Evolutionary conservation across 306 rosid species (phyloP), one percentile per base, ranked within the genome.

Genomic region (Casuarina glauca): DNA sequence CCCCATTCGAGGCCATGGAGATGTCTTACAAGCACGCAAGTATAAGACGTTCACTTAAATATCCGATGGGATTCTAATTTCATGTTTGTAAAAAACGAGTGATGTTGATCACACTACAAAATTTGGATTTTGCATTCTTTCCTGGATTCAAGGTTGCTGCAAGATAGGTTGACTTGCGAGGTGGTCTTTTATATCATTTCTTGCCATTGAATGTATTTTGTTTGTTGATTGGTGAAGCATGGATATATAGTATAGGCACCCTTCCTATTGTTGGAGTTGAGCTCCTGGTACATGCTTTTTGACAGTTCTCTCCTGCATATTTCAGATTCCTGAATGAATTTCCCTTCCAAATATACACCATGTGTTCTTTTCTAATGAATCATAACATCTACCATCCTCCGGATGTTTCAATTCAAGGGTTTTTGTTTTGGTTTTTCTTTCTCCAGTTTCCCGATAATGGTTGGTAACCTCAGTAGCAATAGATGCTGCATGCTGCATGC

Each of bases 11-110:
- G 84, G 90, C 93, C 88, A 13, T 84, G 91, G 93, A 89, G 97
- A 84, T 93, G 97, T 81, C 80, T 96, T 69, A 81, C 94, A 39
- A 93, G 90, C 57, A 81, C 96, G 32, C 97, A 95, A 88, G 70
- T 96, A 78, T 86, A 79, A 69, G 60, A 64, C 55, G 72, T 68
- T 76, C 77, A 76, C 78, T 80, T 81, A 71, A 57, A 44, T 71
- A 74, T 75, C 74, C 35, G 43, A 48, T 74, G 72, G 66, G 67
- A 57, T 77, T 82, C 61, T 64, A 70, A 16, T 78, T 83, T 62
- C 81, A 72, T 74, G 52, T 67, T 44, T 79, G 83, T 78, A 74
- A 72, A 81, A 74, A 55, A 76, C 74, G 50, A 69, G 54, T 77
- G 81, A 77, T 67, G 80, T 67, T 63, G 61, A 57, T 76, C 61